phyloP scores from a whole-genome alignment of 2,329 filamentous ascomycete species.

The Chaetothyriales sp. region DNA sequence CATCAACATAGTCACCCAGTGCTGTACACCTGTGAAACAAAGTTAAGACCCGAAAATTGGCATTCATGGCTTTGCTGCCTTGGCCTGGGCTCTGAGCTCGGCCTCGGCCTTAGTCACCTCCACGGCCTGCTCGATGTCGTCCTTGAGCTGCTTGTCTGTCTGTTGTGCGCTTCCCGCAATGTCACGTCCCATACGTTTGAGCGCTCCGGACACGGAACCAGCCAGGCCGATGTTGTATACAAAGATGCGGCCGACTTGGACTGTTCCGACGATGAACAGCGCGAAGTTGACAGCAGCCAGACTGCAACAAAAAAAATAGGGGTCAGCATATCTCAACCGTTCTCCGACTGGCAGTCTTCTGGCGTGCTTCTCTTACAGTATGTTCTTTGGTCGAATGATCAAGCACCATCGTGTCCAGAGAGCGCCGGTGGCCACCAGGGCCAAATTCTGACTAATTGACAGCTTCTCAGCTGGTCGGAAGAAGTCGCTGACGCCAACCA shows the following conservation, averaged over 20 bases:
- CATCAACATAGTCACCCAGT: neutral
- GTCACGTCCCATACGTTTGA: conserved; percentile 25
- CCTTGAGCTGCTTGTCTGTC: conserved; percentile 12
- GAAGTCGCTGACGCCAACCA: conserved; percentile 85
- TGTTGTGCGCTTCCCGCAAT: conserved; percentile 21
- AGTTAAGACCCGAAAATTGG: neutral
- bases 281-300: conserved; percentile 97
- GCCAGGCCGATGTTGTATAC: conserved; percentile 49
- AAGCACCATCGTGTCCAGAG: conserved; percentile 99
- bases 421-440: conserved; percentile 73
- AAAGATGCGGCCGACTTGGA: conserved; percentile 67
- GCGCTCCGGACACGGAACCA: conserved; percentile 24
- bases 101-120: neutral
- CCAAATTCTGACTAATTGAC: conserved; percentile 79
- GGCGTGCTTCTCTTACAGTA: conserved; percentile 46
- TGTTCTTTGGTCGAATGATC: conserved; percentile 86
- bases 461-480: conserved; percentile 81
- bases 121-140: conserved; percentile 4
- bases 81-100: neutral
- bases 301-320: conserved; percentile 33
- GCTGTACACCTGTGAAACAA: neutral
- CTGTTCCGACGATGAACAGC: conserved; percentile 71
- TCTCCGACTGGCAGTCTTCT: neutral
- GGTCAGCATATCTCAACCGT: neutral
- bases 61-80: neutral